A percentile compares a stretch with the other conserved stretches of the same genome.
Evolutionary conservation across 2,329 filamentous ascomycete genomes (phyloP).

Genomic region (Penicillium sp.): DNA sequence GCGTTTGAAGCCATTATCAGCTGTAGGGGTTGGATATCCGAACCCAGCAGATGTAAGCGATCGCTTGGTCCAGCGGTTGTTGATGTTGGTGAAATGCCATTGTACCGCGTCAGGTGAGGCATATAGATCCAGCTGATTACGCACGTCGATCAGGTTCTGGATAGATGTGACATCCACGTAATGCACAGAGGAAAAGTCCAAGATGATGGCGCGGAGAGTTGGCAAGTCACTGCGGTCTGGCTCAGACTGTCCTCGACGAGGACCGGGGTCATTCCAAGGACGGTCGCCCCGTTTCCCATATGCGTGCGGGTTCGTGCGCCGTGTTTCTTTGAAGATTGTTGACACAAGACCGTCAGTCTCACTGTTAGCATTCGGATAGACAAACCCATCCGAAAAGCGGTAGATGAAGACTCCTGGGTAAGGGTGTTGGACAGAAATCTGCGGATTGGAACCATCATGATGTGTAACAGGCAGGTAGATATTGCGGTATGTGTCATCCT

Average conservation of each 20-base stretch:
- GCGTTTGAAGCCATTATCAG: constrained; percentile 55
- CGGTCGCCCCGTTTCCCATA: constrained; percentile 69
- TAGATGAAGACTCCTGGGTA: constrained; percentile 95
- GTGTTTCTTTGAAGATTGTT: constrained; percentile 66
- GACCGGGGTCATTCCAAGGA: constrained; percentile 92
- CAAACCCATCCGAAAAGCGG: constrained; percentile 90
- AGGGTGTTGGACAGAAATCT: constrained; percentile 71
- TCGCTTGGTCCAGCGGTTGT: constrained; percentile 91
- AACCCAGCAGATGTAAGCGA: constrained; percentile 84
- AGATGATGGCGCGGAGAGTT: constrained; percentile 79
- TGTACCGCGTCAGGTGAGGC: constrained; percentile 76
- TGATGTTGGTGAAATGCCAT: constrained; percentile 94
- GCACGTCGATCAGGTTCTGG: constrained; percentile 88
- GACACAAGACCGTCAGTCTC: constrained; percentile 75
- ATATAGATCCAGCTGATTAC: constrained; percentile 88
- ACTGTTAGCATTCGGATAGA: constrained; percentile 89
- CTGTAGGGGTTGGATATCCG: constrained; percentile 64
- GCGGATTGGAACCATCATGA: constrained; percentile 84
- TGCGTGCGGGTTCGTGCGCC: constrained; percentile 67
- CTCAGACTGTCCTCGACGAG: constrained; percentile 53
- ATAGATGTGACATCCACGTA: constrained; percentile 91
- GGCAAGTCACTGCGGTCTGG: constrained; percentile 54
- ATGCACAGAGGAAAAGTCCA: constrained; percentile 92
- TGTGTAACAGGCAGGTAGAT: constrained; percentile 86
- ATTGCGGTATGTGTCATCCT: constrained; percentile 59